Base-by-base conservation (phyloP, 2,329 filamentous ascomycete genomes). In the Alternaria sp. region DNA sequence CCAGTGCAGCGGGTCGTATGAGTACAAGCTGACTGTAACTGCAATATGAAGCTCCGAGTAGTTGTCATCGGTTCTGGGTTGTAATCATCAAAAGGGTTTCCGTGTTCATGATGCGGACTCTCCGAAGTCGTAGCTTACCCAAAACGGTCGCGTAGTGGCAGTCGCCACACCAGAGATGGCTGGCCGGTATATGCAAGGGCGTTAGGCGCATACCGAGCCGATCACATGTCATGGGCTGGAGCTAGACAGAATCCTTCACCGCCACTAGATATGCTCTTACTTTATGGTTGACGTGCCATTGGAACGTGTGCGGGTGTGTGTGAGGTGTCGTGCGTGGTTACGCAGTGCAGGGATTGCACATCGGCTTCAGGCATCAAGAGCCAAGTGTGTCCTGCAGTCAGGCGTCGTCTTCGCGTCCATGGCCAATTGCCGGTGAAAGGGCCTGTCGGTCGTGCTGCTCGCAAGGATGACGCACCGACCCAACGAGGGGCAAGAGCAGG, bases 391-490 rank as follows among this genome's bases (percentile, higher is more conserved):
- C 40, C 60, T 70, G 72, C 70, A 73, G 65, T 47, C 54, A 65
- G 68, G 67, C 68, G 68, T 65, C 30, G 66, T 64, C 59, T 62
- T 75, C 70, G 73, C 66, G 64, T 72, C 54, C 21, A 46, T 45
- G 59, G 67, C 76, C 74, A 77, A 76, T 77, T 50, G 61, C 49
- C 21, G 17, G 28, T 50, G 30, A 47, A 62, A 46, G 59, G 63
- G 54, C 58, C 60, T 64, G 65, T 46, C 50, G 59, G 32, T 36
- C 32, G 32, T 36, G 69, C 68, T 65, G 64, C 68, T 64, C 49
- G 64, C 54, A 62, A 67, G 65, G 62, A 77, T 75, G 74, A 77
- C 73, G 76, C 73, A 76, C 62, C 21, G 58, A 55, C 40, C 65
- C 54, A 50, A 69, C 62, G 72, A 73, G 71, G 73, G 72, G 70